Percentiles rank a stretch among this genome's conserved stretches.
These are phyloP conservation scores for Manihot esculenta DNA, from an alignment of 441 rosid genomes.

Conservation along the genomic window DNA sequence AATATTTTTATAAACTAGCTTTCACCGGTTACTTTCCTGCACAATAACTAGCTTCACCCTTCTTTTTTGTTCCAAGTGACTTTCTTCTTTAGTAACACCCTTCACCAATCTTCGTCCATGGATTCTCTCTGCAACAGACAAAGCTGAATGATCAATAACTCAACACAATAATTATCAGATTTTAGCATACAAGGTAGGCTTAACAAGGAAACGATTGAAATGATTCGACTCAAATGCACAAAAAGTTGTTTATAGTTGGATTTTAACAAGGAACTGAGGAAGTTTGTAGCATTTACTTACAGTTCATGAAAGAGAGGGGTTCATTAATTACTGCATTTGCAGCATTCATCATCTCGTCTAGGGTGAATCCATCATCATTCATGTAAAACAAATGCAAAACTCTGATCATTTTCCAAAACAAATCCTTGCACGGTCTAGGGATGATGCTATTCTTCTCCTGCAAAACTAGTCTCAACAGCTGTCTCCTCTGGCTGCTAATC, in stretches of 20 bases:
- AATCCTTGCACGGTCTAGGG: constrained; percentile 69
- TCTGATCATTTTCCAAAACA: constrained; percentile 74
- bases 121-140: too few species aligned
- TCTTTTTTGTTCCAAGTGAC: too few species aligned
- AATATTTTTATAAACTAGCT: too few species aligned
- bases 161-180: too few species aligned
- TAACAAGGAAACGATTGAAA: too few species aligned
- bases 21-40: too few species aligned
- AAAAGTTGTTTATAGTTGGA: not conserved
- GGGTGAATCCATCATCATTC: constrained; percentile 76
- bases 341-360: constrained; percentile 41
- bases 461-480: constrained; percentile 52
- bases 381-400: constrained; percentile 66
- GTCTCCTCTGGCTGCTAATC: constrained; percentile 40
- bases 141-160: too few species aligned
- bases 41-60: too few species aligned
- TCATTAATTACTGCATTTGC: constrained; percentile 50
- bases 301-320: constrained; percentile 33
- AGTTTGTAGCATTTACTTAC: constrained; percentile 1
- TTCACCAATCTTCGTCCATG: too few species aligned
- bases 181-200: too few species aligned
- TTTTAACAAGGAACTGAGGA: not conserved
- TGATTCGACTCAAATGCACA: too few species aligned
- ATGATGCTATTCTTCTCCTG: constrained; percentile 47
- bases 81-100: too few species aligned